These are phyloP conservation scores for Solanum appendiculatum DNA, from an alignment of 257 asterid species.

Conservation along the genomic window DNA sequence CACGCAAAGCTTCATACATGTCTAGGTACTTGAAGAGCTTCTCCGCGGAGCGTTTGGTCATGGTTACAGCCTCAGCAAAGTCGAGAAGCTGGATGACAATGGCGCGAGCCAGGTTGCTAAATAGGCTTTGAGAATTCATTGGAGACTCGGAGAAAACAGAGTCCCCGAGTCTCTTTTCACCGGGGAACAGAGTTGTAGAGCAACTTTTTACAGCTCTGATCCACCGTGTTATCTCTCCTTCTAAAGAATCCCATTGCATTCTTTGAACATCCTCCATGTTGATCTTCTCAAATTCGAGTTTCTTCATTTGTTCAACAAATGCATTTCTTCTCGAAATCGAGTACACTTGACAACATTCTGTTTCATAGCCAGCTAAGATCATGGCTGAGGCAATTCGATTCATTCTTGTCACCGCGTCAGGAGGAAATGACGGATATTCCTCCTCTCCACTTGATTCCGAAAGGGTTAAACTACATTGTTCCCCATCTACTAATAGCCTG, in stretches of 20 bases:
- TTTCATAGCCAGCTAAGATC: slow-evolving; percentile 62
- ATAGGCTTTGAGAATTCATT: slow-evolving; percentile 11
- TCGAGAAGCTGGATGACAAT: slow-evolving; percentile 72
- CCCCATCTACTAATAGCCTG: neutral
- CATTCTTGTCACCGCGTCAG: slow-evolving; percentile 32
- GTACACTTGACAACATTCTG: slow-evolving; percentile 69
- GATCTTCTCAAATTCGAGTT: slow-evolving; percentile 44
- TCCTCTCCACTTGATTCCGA: slow-evolving; percentile 4
- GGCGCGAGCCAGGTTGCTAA: slow-evolving; percentile 44
- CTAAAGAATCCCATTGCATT: slow-evolving; percentile 60
- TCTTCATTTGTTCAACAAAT: slow-evolving; percentile 32
- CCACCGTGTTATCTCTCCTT: slow-evolving; percentile 67
- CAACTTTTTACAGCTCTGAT: slow-evolving; percentile 38
- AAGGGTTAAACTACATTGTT: neutral
- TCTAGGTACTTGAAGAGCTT: slow-evolving; percentile 73
- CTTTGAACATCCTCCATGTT: slow-evolving; percentile 59
- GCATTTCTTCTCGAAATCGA: slow-evolving; percentile 40
- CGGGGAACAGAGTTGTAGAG: slow-evolving; percentile 37
- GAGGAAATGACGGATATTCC: slow-evolving; percentile 35
- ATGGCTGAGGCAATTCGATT: slow-evolving; percentile 42
- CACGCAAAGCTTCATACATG: slow-evolving; percentile 53
- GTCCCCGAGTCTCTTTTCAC: slow-evolving; percentile 42
- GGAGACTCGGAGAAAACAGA: slow-evolving; percentile 45
- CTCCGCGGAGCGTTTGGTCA: slow-evolving; percentile 68
- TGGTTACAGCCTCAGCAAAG: slow-evolving; percentile 61